These are phyloP conservation scores for Phaeomoniella chlamydospora DNA, from an alignment of 2,329 filamentous ascomycete species.

Conservation along the genomic window DNA sequence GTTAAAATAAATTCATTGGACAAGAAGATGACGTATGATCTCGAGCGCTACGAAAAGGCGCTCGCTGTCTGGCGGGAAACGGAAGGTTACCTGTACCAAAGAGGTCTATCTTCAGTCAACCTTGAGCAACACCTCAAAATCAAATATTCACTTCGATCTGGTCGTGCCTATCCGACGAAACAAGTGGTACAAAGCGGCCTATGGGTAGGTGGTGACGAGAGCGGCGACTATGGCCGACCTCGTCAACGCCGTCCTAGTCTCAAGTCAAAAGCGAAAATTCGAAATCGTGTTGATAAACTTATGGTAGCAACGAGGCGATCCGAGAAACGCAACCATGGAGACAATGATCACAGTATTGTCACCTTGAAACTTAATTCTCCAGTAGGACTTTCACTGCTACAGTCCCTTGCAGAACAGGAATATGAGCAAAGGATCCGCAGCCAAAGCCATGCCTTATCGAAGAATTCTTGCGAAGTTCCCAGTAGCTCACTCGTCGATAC, in stretches of 20 bases:
- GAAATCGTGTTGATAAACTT: not conserved
- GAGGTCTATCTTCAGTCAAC: not conserved
- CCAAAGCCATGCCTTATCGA: too few species aligned
- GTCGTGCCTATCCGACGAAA: not conserved
- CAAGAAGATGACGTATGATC: not conserved
- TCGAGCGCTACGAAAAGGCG: not conserved
- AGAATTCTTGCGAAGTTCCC: too few species aligned
- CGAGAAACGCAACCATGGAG: too few species aligned
- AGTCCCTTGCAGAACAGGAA: too few species aligned
- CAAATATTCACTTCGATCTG: not conserved
- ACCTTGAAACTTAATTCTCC: too few species aligned
- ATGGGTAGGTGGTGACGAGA: not conserved
- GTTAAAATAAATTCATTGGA: conserved; percentile 48
- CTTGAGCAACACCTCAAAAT: not conserved
- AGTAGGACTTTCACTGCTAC: too few species aligned
- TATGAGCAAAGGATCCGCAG: too few species aligned
- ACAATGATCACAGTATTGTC: too few species aligned
- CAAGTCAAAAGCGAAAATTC: not conserved
- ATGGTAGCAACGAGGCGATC: too few species aligned
- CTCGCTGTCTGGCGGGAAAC: not conserved
- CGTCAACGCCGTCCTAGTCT: not conserved
- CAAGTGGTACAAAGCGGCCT: not conserved
- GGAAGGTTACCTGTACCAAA: not conserved
- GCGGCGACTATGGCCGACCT: not conserved
- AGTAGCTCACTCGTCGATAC: too few species aligned